Conservation (phyloP, 495 filamentous ascomycete species). For the Penicillium turbatum region DNA sequence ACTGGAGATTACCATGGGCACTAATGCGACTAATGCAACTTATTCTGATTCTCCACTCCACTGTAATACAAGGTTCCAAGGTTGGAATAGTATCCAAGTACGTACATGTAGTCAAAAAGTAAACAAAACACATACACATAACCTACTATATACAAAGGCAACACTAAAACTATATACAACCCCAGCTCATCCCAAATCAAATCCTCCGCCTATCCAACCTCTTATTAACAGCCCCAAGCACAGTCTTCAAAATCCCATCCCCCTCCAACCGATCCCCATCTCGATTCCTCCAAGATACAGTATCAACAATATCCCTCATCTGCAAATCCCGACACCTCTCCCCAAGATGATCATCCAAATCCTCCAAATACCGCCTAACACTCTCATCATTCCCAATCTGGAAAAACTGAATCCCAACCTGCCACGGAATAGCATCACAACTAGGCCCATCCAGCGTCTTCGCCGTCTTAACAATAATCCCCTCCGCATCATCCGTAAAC, state of each 20-base stretch:
- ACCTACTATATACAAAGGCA: no score
- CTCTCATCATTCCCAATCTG: constrained; percentile 76
- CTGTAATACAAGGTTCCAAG: no score
- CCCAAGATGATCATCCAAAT: constrained; percentile 74
- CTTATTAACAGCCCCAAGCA: constrained; percentile 69
- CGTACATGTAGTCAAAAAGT: no score
- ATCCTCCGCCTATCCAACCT: constrained; percentile 28
- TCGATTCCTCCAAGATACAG: constrained; percentile 64
- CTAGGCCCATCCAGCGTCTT: constrained; percentile 58
- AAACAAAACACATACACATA: background rate
- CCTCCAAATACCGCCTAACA: constrained; percentile 61
- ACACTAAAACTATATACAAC: no score
- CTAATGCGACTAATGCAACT: background rate
- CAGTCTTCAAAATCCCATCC: constrained; percentile 77
- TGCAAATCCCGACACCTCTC: constrained; percentile 43
- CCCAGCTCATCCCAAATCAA: background rate
- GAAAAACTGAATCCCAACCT: constrained; percentile 95
- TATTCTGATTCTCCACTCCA: constrained; percentile 14
- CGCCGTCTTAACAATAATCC: constrained; percentile 62
- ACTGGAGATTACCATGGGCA: background rate
- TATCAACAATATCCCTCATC: constrained; percentile 90
- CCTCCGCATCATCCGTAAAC: constrained; percentile 77
- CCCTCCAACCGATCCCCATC: constrained; percentile 45
- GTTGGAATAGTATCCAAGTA: no score
- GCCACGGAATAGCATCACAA: constrained; percentile 70